Base-by-base conservation (phyloP, 352 stramenopile genomes). In the Blastocystis sp. region DNA sequence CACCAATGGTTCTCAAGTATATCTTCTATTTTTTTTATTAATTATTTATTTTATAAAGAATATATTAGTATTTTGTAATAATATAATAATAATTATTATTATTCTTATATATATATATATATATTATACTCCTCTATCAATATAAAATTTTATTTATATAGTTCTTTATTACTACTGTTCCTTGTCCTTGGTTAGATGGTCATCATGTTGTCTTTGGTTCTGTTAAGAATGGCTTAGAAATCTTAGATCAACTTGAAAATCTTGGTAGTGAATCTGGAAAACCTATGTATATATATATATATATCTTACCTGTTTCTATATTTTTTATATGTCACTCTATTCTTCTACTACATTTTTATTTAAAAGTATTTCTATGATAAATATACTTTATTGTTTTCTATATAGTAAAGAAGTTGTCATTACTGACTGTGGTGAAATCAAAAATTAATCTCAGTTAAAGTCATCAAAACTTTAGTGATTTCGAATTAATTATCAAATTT, bases 141-240 rank as follows among this genome's bases (percentile, higher is more conserved):
- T n/a, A n/a, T n/a, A n/a, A 97, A 95, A 65, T 76, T 54, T 67
- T 86, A 89, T 0, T 80, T 77, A 93, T 77, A 13, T 91, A 85
- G 67, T 85, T 85, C 66, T 85, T 85, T 56, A 82, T 85, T 35
- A 90, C 82, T 13, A 93, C 88, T 21, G 77, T 82, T 62, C 70
- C 85, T 43, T 96, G 85, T 58, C 79, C 84, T 27, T 94, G 91
- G 71, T 75, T 97, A 45, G 86, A 98, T 67, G 83, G 81, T 66
- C 94, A 93, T 74, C 90, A 97, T 78, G 84, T 94, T 31, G 91
- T 96, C 3, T 95, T 96, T 72, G 88, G 87, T 33, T 77, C 80
- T 59, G 82, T 90, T 6, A 73, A 70, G 31, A 68, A 74, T 41
- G 71, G 70, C 55, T 58, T 55, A 19, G 54, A 31, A 6, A 65